Conservation (phyloP, 129 eudicot genomes). For the Pseudognaphalium luteoalbum region DNA sequence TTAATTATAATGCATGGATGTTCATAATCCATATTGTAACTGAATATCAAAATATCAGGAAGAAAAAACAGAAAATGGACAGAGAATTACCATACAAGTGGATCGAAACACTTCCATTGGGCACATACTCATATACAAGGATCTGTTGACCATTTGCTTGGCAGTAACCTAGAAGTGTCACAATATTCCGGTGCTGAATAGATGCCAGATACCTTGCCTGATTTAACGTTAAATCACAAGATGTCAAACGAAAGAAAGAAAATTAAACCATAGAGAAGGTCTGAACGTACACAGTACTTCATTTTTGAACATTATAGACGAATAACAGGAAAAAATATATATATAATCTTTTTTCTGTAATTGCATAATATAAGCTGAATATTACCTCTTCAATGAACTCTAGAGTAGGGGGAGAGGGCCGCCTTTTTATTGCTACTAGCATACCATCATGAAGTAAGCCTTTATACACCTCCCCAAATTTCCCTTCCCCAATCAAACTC, state of each 20-base stretch:
- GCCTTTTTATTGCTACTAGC: slow-evolving; percentile 83
- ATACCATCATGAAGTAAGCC: slow-evolving; percentile 93
- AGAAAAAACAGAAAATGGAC: slow-evolving; percentile 6
- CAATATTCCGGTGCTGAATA: slow-evolving; percentile 89
- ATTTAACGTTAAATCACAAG: slow-evolving; percentile 25
- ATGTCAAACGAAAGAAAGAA: slow-evolving; percentile 16
- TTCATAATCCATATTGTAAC: background rate
- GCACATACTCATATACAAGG: slow-evolving; percentile 90
- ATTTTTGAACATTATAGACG: background rate
- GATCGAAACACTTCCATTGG: slow-evolving; percentile 95
- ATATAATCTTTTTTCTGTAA: background rate
- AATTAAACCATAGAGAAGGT: background rate
- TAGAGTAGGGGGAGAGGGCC: slow-evolving; percentile 59
- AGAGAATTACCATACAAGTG: slow-evolving; percentile 83
- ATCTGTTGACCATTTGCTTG: slow-evolving; percentile 80
- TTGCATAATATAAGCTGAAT: background rate
- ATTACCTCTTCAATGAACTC: slow-evolving; percentile 84
- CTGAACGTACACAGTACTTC: background rate
- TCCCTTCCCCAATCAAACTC: slow-evolving; percentile 90
- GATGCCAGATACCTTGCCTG: slow-evolving; percentile 94
- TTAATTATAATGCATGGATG: background rate
- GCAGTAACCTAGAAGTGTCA: slow-evolving; percentile 90
- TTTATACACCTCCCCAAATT: slow-evolving; percentile 91
- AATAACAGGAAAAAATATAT: background rate
- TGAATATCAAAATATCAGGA: background rate